These are phyloP conservation scores for Epithele typhae DNA, from an alignment of 768 basidiomycete genomes.

Conservation along the genomic window DNA sequence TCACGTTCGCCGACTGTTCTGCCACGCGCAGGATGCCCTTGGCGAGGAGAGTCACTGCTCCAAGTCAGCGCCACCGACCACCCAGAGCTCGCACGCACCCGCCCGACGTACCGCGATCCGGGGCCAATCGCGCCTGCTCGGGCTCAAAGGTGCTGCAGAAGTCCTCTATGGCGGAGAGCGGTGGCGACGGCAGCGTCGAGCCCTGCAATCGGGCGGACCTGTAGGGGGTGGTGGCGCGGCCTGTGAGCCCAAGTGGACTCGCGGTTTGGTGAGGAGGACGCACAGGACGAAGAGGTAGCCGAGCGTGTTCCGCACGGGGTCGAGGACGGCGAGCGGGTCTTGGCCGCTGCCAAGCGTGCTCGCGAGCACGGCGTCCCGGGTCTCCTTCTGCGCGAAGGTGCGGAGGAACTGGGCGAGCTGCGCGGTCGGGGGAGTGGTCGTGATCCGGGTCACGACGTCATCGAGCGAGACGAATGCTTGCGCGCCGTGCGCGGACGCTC, in stretches of 20 bases:
- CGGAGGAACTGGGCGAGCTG: slow-evolving; percentile 12
- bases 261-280: slow-evolving; percentile 22
- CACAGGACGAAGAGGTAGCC: slow-evolving; percentile 72
- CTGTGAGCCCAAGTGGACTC: slow-evolving; percentile 7
- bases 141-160: slow-evolving; percentile 66
- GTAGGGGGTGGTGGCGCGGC: slow-evolving; percentile 33
- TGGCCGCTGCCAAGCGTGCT: slow-evolving; percentile 52
- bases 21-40: slow-evolving; percentile 55
- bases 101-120: slow-evolving; percentile 53
- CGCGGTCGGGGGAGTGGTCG: slow-evolving; percentile 1
- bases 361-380: slow-evolving; percentile 52
- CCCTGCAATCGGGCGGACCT: slow-evolving; percentile 67
- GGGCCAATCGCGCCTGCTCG: slow-evolving; percentile 59
- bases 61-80: slow-evolving; percentile 6
- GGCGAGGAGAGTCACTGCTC: slow-evolving; percentile 60
- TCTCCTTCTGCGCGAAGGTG: slow-evolving; percentile 48
- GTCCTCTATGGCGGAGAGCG: slow-evolving; percentile 39
- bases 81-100: background rate
- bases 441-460: slow-evolving; percentile 8
- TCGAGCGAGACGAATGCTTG: slow-evolving; percentile 3
- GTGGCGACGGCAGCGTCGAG: slow-evolving; percentile 32
- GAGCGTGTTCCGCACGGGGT: slow-evolving; percentile 53
- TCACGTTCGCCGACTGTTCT: slow-evolving; percentile 45
- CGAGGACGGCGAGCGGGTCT: slow-evolving; percentile 65
- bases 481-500: slow-evolving; percentile 2